Evolutionary conservation across 1,284 basidiomycete species (phyloP).

Genomic region (Apiotrichum porosum): DNA sequence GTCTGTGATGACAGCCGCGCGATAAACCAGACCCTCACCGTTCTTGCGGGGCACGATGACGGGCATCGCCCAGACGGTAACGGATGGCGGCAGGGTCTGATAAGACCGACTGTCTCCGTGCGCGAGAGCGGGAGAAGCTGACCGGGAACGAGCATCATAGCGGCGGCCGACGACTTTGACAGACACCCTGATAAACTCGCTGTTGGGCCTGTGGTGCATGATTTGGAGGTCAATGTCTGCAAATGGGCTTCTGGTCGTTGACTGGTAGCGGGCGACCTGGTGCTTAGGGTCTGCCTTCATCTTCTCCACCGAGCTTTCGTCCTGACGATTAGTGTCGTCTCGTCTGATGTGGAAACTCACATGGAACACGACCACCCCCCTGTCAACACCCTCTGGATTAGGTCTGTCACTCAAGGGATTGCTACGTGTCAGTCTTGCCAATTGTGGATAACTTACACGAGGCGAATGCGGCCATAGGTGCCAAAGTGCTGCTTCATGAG

Average conservation of each 20-base stretch:
- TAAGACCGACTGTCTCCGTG: not conserved
- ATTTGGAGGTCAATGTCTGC: constrained; percentile 11
- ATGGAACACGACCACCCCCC: constrained; percentile 29
- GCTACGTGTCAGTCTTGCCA: not conserved
- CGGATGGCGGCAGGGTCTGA: not conserved
- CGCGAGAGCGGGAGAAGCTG: constrained; percentile 6
- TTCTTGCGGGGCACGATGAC: not conserved
- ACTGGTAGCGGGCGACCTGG: constrained; percentile 10
- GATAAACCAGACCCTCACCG: not conserved
- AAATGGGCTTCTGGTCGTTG: constrained; percentile 1
- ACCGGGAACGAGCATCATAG: constrained; percentile 18
- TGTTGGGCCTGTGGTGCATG: constrained; percentile 4
- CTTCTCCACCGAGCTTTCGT: constrained; percentile 7
- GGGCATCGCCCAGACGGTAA: not conserved
- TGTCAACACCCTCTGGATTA: constrained; percentile 3
- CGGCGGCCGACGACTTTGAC: constrained; percentile 27
- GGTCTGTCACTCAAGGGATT: not conserved
- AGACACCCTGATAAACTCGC: constrained; percentile 16
- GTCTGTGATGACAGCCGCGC: not conserved
- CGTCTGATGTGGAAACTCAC: constrained; percentile 15
- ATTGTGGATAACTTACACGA: constrained; percentile 16
- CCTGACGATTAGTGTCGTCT: constrained; percentile 14
- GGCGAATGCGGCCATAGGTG: constrained; percentile 23
- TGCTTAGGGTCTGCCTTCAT: constrained; percentile 23
- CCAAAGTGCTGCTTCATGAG: constrained; percentile 28